These are phyloP conservation scores for Neocatenulostroma microsporum DNA, from an alignment of 2,329 filamentous ascomycete species.

Conservation along the genomic window DNA sequence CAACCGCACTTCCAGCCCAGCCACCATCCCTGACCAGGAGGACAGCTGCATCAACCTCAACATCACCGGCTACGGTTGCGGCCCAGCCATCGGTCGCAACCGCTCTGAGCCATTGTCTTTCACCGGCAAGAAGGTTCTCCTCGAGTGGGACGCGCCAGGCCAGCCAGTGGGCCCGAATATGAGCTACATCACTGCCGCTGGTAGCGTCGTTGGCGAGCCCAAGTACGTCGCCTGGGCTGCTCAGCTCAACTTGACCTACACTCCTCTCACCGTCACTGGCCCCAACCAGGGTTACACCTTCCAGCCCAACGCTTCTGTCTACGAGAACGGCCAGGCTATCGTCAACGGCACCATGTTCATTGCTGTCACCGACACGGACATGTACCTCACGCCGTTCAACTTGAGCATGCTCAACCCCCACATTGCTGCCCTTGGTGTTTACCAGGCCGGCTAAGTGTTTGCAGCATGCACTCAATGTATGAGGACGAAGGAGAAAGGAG, in stretches of 20 bases:
- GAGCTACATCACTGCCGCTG: slow-evolving; percentile 61
- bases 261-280: slow-evolving; percentile 56
- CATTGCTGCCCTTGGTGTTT: slow-evolving; percentile 65
- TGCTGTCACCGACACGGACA: slow-evolving; percentile 61
- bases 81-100: slow-evolving; percentile 60
- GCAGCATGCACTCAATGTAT: too few species aligned
- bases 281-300: slow-evolving; percentile 56
- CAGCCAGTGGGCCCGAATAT: slow-evolving; percentile 68
- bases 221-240: slow-evolving; percentile 67
- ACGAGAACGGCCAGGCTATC: slow-evolving; percentile 54
- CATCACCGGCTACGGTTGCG: slow-evolving; percentile 49
- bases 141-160: slow-evolving; percentile 67
- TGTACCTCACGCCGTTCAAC: slow-evolving; percentile 69
- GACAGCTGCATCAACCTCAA: slow-evolving; percentile 54
- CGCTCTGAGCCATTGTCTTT: slow-evolving; percentile 63
- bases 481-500: not conserved
- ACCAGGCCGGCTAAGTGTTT: slow-evolving; percentile 59
- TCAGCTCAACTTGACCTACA: slow-evolving; percentile 55
- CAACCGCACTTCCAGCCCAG: slow-evolving; percentile 50
- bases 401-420: slow-evolving; percentile 48
- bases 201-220: slow-evolving; percentile 46
- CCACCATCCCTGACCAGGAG: slow-evolving; percentile 37
- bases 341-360: slow-evolving; percentile 76
- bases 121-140: slow-evolving; percentile 61
- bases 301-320: slow-evolving; percentile 65